Conservation (phyloP, 2,329 filamentous ascomycete genomes). For the Hypocreales sp. region DNA sequence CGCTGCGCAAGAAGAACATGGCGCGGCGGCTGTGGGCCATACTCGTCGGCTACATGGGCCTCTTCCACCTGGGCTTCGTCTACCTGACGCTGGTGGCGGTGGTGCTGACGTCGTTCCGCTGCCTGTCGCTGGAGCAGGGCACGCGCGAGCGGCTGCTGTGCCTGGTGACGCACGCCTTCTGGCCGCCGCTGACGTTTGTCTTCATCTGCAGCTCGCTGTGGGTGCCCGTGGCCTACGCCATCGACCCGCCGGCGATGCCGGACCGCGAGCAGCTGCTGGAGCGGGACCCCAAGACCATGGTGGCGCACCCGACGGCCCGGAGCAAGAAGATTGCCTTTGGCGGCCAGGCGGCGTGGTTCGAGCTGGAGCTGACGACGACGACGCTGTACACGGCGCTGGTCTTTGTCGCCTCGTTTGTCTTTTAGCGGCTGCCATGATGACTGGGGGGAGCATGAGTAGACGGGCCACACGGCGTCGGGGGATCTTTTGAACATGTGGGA, state of each 20-base stretch:
- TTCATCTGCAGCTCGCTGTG: conserved; percentile 38
- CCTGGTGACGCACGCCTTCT: conserved; percentile 44
- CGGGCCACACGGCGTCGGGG: too few species aligned
- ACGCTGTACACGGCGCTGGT: conserved; percentile 32
- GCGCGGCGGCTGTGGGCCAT: conserved; percentile 36
- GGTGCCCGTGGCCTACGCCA: conserved; percentile 44
- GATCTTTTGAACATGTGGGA: too few species aligned
- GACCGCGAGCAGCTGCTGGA: conserved; percentile 40
- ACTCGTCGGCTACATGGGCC: conserved; percentile 37
- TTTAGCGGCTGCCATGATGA: too few species aligned
- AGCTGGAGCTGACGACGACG: conserved; percentile 35
- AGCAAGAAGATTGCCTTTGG: conserved; percentile 41
- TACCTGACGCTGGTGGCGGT: conserved; percentile 35
- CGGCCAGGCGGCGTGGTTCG: conserved; percentile 38
- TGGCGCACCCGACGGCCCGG: conserved; percentile 32
- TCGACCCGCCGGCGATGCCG: conserved; percentile 41
- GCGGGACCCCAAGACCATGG: conserved; percentile 36
- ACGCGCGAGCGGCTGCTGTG: conserved; percentile 28
- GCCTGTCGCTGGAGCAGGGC: conserved; percentile 22
- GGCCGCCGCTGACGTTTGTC: conserved; percentile 44
- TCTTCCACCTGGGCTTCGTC: conserved; percentile 39
- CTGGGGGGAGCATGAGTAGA: too few species aligned
- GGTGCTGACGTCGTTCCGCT: conserved; percentile 32
- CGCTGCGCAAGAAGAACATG: conserved; percentile 33
- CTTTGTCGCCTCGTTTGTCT: conserved; percentile 27